These are phyloP conservation scores for Naganishia vaughanmartiniae DNA, from an alignment of 768 basidiomycete genomes.

Conservation along the genomic window DNA sequence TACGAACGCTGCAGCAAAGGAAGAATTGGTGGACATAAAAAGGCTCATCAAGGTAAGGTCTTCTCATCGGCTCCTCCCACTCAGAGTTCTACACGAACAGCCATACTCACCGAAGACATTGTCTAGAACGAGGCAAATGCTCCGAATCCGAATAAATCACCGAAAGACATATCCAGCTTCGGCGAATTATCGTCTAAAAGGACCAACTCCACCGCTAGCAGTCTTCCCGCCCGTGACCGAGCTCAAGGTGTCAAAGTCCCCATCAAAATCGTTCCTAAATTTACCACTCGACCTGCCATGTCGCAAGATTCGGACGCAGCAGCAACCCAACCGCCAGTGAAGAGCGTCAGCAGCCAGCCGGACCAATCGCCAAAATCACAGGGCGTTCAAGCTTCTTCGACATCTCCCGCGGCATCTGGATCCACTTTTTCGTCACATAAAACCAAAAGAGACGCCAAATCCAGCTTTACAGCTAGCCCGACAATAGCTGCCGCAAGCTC, in stretches of 20 bases:
- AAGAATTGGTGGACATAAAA: slow-evolving; percentile 62
- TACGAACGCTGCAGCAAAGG: slow-evolving; percentile 62
- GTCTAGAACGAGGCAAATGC: neutral
- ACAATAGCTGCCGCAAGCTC: neutral
- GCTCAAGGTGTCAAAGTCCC: slow-evolving; percentile 18
- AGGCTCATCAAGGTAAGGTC: slow-evolving; percentile 36
- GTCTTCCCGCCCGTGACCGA: slow-evolving; percentile 6
- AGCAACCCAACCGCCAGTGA: neutral
- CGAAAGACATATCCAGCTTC: neutral
- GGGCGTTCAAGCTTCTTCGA: neutral
- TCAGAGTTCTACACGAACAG: neutral
- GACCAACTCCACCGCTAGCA: neutral
- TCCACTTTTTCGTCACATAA: slow-evolving; percentile 3
- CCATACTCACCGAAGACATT: neutral
- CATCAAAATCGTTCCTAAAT: slow-evolving; percentile 23
- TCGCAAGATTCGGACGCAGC: neutral
- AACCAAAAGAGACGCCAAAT: neutral
- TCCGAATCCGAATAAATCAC: slow-evolving; percentile 8
- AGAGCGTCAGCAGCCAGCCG: neutral
- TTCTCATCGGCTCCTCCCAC: neutral
- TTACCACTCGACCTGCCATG: slow-evolving; percentile 12
- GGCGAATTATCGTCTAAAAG: slow-evolving; percentile 2
- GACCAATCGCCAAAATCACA: neutral
- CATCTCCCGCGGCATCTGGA: neutral
- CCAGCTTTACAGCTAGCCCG: neutral